phyloP scores from a whole-genome alignment of 495 filamentous ascomycete species.

The Acidiella bohemica region DNA sequence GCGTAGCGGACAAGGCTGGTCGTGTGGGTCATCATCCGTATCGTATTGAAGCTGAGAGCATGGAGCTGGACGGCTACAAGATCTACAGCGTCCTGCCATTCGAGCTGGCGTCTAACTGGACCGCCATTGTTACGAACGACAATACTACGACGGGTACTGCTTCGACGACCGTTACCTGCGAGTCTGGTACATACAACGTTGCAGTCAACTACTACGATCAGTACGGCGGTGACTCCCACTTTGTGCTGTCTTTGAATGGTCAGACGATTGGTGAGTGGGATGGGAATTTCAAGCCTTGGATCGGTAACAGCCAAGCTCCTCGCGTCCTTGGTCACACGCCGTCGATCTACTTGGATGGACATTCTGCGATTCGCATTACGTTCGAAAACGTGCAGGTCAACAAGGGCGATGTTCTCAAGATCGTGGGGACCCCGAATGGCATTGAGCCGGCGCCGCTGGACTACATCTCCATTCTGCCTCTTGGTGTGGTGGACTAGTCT shows the following conservation, averaged over 20 bases:
- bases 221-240: constrained; percentile 40
- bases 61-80: constrained; percentile 44
- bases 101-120: constrained; percentile 31
- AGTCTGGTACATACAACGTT: constrained; percentile 45
- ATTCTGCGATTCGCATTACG: constrained; percentile 49
- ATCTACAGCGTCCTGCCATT: constrained; percentile 38
- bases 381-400: constrained; percentile 38
- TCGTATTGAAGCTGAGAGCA: constrained; percentile 48
- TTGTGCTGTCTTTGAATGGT: constrained; percentile 40
- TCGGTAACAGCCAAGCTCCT: constrained; percentile 32
- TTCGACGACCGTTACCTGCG: constrained; percentile 32
- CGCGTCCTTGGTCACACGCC: constrained; percentile 38
- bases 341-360: constrained; percentile 45
- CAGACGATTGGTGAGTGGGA: constrained; percentile 40
- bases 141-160: constrained; percentile 41
- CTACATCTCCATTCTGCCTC: constrained; percentile 49
- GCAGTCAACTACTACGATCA: constrained; percentile 56
- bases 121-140: constrained; percentile 36
- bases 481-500: constrained; percentile 47
- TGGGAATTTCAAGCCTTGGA: constrained; percentile 30
- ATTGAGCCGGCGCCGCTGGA: constrained; percentile 51
- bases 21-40: constrained; percentile 43
- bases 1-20: constrained; percentile 40
- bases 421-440: constrained; percentile 46
- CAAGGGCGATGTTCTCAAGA: constrained; percentile 44